These are phyloP conservation scores for Morella rubra DNA, from an alignment of 306 rosid genomes.

Conservation along the genomic window DNA sequence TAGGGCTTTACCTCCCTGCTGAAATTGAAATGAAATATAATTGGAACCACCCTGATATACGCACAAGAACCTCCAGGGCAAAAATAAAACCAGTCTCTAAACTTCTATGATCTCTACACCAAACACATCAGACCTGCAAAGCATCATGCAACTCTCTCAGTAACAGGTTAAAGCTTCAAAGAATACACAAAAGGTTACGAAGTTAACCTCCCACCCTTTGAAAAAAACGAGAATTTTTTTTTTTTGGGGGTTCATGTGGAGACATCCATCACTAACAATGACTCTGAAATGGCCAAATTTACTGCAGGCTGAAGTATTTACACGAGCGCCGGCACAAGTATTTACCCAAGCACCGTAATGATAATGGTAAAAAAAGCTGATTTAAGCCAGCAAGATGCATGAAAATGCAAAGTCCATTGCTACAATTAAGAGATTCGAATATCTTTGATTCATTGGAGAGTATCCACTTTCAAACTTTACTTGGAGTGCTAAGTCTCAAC, in stretches of 20 bases:
- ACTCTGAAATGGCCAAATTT: too few relatives aligned
- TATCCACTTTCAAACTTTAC: neutral
- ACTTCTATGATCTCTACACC: slow-evolving; percentile 25
- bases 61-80: slow-evolving; percentile 25
- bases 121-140: slow-evolving; percentile 45
- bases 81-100: slow-evolving; percentile 22
- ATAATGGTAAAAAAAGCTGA: neutral
- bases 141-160: slow-evolving; percentile 20
- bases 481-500: neutral
- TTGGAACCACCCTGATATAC: slow-evolving; percentile 26
- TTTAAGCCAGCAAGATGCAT: neutral
- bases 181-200: neutral
- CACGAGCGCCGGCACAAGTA: too few relatives aligned
- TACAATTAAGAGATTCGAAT: neutral
- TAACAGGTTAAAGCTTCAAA: neutral
- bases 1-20: slow-evolving; percentile 26
- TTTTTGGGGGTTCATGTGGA: too few relatives aligned
- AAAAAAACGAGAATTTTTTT: neutral
- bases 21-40: slow-evolving; percentile 27
- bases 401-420: neutral
- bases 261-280: too few relatives aligned
- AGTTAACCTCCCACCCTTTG: neutral
- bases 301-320: too few relatives aligned
- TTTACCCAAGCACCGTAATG: too few relatives aligned
- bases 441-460: neutral